A percentile compares a stretch with the other conserved stretches of the same genome.
Evolutionary conservation across 768 basidiomycete genomes (phyloP).

Genomic region (Infundibulicybe gibba): DNA sequence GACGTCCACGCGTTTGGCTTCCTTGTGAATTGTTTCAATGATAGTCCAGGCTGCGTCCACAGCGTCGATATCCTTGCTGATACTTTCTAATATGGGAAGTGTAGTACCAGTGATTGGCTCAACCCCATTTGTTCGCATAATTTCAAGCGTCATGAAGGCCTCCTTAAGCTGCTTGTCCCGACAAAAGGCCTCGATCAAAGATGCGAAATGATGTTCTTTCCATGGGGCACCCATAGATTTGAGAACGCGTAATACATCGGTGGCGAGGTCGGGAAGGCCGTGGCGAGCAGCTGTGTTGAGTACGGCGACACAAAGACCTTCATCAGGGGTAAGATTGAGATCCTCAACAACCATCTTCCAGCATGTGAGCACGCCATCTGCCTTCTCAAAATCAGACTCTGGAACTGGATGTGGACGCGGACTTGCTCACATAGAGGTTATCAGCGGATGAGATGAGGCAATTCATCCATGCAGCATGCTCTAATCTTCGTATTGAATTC

Average conservation of each 20-base stretch:
- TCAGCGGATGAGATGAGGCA: slow-evolving; percentile 66
- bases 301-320: slow-evolving; percentile 68
- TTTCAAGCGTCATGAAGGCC: slow-evolving; percentile 53
- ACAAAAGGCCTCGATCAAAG: slow-evolving; percentile 73
- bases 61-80: slow-evolving; percentile 43
- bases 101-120: slow-evolving; percentile 48
- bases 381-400: slow-evolving; percentile 31
- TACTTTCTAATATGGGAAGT: slow-evolving; percentile 44
- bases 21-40: slow-evolving; percentile 56
- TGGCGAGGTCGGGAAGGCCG: slow-evolving; percentile 68
- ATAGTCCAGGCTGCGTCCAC: slow-evolving; percentile 65
- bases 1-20: slow-evolving; percentile 50
- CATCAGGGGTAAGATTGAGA: slow-evolving; percentile 58
- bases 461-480: slow-evolving; percentile 55
- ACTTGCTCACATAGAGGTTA: slow-evolving; percentile 56
- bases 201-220: slow-evolving; percentile 74
- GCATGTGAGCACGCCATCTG: slow-evolving; percentile 57
- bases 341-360: slow-evolving; percentile 61
- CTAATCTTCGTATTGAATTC: slow-evolving; percentile 48
- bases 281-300: slow-evolving; percentile 72
- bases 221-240: slow-evolving; percentile 41
- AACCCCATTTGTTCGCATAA: slow-evolving; percentile 56
- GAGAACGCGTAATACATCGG: slow-evolving; percentile 59
- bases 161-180: slow-evolving; percentile 53
- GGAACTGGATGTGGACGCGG: slow-evolving; percentile 1